Percentiles rank a stretch among this genome's conserved stretches.
Conservation (phyloP, 495 filamentous ascomycete species). For the Penicillium roqueforti region DNA sequence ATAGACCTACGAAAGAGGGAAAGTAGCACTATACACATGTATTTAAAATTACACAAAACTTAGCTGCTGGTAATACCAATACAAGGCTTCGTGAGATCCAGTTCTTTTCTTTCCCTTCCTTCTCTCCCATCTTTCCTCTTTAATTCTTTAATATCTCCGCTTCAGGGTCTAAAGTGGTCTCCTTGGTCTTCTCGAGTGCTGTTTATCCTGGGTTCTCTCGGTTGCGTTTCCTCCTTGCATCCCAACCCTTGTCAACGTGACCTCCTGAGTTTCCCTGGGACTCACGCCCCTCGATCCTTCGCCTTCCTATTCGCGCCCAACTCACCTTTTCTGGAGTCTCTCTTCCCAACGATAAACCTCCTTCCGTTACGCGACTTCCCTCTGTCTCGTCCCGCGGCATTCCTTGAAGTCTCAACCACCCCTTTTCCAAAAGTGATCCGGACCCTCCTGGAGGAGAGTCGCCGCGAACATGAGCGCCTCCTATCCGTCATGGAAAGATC, state of each 20-base stretch:
- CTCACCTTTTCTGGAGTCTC: slow-evolving; percentile 19
- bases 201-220: slow-evolving; percentile 14
- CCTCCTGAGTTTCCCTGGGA: slow-evolving; percentile 14
- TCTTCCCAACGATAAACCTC: slow-evolving; percentile 31
- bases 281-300: slow-evolving; percentile 13
- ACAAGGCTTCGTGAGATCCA: slow-evolving; percentile 10
- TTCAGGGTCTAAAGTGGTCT: slow-evolving; percentile 9
- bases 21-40: not conserved
- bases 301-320: slow-evolving; percentile 21
- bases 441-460: slow-evolving; percentile 25
- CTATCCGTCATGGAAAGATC: slow-evolving; percentile 50
- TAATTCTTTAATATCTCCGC: slow-evolving; percentile 16
- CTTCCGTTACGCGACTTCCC: slow-evolving; percentile 15
- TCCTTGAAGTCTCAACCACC: slow-evolving; percentile 21
- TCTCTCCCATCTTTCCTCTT: slow-evolving; percentile 17
- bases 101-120: slow-evolving; percentile 19
- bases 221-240: slow-evolving; percentile 25
- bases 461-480: slow-evolving; percentile 37
- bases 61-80: slow-evolving; percentile 11
- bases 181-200: slow-evolving; percentile 7
- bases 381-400: slow-evolving; percentile 24
- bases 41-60: slow-evolving; percentile 1
- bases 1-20: slow-evolving; percentile 11
- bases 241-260: slow-evolving; percentile 15
- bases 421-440: slow-evolving; percentile 19